phyloP scores from a whole-genome alignment of 2,329 filamentous ascomycete species.

The Penicillium sp. region DNA sequence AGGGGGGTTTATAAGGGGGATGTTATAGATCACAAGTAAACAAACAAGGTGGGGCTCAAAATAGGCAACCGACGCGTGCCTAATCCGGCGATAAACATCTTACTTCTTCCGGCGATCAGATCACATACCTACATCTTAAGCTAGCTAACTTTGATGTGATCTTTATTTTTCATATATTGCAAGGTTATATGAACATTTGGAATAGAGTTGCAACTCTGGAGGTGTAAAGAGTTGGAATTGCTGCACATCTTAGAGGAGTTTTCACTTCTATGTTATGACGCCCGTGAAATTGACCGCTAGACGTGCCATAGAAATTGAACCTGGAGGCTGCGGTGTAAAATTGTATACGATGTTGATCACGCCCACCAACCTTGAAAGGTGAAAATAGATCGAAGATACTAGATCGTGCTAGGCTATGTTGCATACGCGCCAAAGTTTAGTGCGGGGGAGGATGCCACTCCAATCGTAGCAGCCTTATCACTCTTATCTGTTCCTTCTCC shows the following conservation, averaged over 20 bases:
- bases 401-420: neutral
- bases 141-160: neutral
- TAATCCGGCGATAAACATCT: constrained; percentile 26
- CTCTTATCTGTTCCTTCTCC: neutral
- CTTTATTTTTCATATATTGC: no score
- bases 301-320: no score
- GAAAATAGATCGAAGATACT: no score
- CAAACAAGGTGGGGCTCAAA: constrained; percentile 25
- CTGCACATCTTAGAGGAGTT: no score
- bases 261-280: no score
- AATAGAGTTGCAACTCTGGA: no score
- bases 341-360: no score
- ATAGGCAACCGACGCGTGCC: constrained; percentile 24
- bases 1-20: constrained; percentile 14
- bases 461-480: neutral
- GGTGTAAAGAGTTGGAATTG: no score
- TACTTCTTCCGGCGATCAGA: constrained; percentile 22
- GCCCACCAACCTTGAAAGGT: no score
- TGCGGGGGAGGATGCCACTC: neutral
- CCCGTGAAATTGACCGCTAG: no score
- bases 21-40: constrained; percentile 29
- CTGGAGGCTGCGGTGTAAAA: no score
- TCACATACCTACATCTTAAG: constrained; percentile 2
- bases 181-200: no score
- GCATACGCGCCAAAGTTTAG: neutral